Evolutionary conservation across 176 grass and related monocot species (phyloP).

Genomic region (Triticum turgidum): DNA sequence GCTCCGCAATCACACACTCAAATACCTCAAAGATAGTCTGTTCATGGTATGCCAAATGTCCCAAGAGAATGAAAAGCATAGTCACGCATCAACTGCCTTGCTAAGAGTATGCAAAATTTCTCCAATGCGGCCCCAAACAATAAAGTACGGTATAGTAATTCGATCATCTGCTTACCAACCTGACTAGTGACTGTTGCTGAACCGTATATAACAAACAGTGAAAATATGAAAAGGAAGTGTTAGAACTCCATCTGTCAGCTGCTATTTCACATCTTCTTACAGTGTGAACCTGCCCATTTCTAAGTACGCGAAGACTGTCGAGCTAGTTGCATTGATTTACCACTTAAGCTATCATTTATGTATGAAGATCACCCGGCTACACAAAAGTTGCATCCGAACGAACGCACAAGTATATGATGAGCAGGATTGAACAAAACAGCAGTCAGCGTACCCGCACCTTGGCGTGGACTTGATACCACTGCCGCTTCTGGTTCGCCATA

Average conservation of each 20-base stretch:
- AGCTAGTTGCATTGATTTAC: conserved; percentile 16
- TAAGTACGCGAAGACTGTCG: neutral
- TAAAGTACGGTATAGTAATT: neutral
- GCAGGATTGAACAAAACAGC: neutral
- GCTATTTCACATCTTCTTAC: neutral
- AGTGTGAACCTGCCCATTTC: neutral
- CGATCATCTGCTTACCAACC: neutral
- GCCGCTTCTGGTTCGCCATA: conserved; percentile 95
- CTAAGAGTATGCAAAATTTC: neutral
- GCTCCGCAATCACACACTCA: neutral
- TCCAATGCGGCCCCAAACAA: neutral
- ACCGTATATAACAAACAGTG: neutral
- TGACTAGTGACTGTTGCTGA: neutral
- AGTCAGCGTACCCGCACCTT: conserved; percentile 52
- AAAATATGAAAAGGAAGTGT: neutral
- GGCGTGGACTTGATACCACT: conserved; percentile 85
- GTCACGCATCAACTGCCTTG: too few species aligned
- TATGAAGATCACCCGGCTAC: neutral
- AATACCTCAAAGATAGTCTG: neutral
- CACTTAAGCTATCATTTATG: neutral
- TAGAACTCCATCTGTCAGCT: neutral
- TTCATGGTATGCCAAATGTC: conserved; percentile 10
- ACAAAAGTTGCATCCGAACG: conserved; percentile 1
- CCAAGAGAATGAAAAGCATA: neutral
- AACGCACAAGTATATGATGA: neutral